A percentile compares a stretch with the other conserved stretches of the same genome.
Evolutionary conservation across 2,329 filamentous ascomycete genomes (phyloP).

Genomic region (Nemania bipapillata): DNA sequence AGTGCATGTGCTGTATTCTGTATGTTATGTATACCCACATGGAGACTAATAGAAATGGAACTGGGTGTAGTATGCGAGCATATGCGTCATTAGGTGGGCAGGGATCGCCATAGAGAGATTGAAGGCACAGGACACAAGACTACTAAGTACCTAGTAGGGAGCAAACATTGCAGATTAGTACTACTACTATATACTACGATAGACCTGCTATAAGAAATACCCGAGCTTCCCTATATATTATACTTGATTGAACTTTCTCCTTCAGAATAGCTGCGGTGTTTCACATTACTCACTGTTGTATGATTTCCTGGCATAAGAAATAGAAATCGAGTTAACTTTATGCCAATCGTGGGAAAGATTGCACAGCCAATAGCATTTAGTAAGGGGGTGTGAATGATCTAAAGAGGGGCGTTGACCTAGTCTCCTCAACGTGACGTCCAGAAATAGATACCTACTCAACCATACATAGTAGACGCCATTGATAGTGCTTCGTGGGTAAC

Average conservation of each 20-base stretch:
- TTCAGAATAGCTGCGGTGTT: conserved; percentile 2
- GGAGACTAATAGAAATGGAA: neutral
- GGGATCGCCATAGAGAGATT: conserved; percentile 1
- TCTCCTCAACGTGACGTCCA: neutral
- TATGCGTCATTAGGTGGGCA: conserved; percentile 7
- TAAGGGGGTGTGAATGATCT: neutral
- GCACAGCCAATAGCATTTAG: conserved; percentile 14
- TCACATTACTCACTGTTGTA: neutral
- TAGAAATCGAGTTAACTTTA: neutral
- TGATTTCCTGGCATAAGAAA: neutral
- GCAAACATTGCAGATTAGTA: neutral
- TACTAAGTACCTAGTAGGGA: neutral
- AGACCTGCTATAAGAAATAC: neutral
- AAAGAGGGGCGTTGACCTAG: conserved; percentile 9
- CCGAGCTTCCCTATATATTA: neutral
- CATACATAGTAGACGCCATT: conserved; percentile 1
- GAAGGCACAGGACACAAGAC: neutral
- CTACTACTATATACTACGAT: neutral
- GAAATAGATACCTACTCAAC: neutral
- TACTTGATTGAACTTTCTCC: neutral
- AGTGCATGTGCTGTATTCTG: neutral
- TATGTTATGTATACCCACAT: neutral
- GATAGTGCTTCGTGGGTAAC: neutral
- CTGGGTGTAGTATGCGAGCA: conserved; percentile 1
- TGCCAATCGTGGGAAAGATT: conserved; percentile 8